A percentile compares a stretch with the other conserved stretches of the same genome.
Conservation (phyloP, 2,329 filamentous ascomycete genomes). For the Venturia asperata region DNA sequence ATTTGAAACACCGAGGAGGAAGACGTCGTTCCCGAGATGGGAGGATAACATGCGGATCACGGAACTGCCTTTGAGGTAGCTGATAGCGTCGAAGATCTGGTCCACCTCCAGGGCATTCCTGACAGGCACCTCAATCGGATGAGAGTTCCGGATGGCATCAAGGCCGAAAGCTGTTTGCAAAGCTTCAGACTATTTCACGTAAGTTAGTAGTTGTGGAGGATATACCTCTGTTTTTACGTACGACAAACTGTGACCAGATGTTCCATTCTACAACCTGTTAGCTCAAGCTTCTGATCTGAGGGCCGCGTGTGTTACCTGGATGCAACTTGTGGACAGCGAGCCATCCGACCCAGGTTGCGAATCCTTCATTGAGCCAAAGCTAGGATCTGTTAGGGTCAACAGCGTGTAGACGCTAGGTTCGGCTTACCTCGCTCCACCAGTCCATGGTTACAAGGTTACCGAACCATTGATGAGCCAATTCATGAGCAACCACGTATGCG, state of each 20-base stretch:
- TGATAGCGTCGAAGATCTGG: slow-evolving; percentile 96
- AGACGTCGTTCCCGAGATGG: slow-evolving; percentile 79
- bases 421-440: slow-evolving; percentile 71
- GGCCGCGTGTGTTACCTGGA: slow-evolving; percentile 47
- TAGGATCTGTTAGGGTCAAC: neutral
- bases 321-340: slow-evolving; percentile 83
- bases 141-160: slow-evolving; percentile 82
- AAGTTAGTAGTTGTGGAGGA: slow-evolving; percentile 30
- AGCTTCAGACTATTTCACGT: slow-evolving; percentile 62
- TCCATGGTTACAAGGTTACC: slow-evolving; percentile 95
- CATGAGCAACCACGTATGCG: slow-evolving; percentile 96
- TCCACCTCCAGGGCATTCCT: slow-evolving; percentile 91
- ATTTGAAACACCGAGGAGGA: slow-evolving; percentile 80
- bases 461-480: slow-evolving; percentile 95
- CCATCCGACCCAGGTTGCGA: slow-evolving; percentile 98
- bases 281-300: neutral
- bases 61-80: slow-evolving; percentile 92
- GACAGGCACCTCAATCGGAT: slow-evolving; percentile 94
- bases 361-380: slow-evolving; percentile 88
- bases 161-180: slow-evolving; percentile 87
- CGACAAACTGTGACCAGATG: slow-evolving; percentile 93
- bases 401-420: no score
- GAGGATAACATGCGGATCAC: slow-evolving; percentile 93
- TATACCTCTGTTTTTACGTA: slow-evolving; percentile 53
- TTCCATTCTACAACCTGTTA: slow-evolving; percentile 65